These are phyloP conservation scores for Mentha longifolia DNA, from an alignment of 257 asterid genomes.

Conservation along the genomic window DNA sequence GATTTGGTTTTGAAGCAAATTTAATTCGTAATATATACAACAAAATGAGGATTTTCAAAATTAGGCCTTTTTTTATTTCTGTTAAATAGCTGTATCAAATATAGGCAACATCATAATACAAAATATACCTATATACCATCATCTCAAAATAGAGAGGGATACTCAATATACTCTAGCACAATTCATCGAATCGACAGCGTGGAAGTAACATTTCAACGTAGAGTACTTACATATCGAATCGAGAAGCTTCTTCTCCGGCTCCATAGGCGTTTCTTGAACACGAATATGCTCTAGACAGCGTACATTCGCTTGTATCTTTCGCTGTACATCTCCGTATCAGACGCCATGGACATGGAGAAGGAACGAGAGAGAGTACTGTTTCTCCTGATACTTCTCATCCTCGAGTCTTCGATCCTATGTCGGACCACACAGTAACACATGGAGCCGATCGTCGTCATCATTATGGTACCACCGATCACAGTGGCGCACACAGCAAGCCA, in stretches of 20 bases:
- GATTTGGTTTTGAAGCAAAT: neutral
- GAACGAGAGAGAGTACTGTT: conserved; percentile 69
- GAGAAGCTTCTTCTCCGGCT: conserved; percentile 10
- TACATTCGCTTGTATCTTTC: conserved; percentile 83
- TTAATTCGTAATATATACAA: neutral
- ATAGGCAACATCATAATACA: conserved; percentile 34
- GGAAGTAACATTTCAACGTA: neutral
- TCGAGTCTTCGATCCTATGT: conserved; percentile 81
- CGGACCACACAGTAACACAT: conserved; percentile 88
- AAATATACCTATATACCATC: conserved; percentile 27
- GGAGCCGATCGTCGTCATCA: conserved; percentile 89
- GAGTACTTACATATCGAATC: neutral
- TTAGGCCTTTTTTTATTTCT: conserved; percentile 21
- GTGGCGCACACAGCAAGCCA: conserved; percentile 89
- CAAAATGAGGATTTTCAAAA: conserved; percentile 14
- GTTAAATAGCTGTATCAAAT: conserved; percentile 15
- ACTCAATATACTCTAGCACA: conserved; percentile 22
- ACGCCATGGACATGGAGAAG: conserved; percentile 67
- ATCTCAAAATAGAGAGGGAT: conserved; percentile 8
- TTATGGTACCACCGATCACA: conserved; percentile 70
- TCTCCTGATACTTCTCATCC: conserved; percentile 68
- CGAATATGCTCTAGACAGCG: conserved; percentile 53
- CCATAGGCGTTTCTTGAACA: neutral
- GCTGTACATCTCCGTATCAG: conserved; percentile 67
- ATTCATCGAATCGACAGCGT: conserved; percentile 10